Base-by-base conservation (phyloP, 257 asterid species). In the Gynochthodes officinalis region DNA sequence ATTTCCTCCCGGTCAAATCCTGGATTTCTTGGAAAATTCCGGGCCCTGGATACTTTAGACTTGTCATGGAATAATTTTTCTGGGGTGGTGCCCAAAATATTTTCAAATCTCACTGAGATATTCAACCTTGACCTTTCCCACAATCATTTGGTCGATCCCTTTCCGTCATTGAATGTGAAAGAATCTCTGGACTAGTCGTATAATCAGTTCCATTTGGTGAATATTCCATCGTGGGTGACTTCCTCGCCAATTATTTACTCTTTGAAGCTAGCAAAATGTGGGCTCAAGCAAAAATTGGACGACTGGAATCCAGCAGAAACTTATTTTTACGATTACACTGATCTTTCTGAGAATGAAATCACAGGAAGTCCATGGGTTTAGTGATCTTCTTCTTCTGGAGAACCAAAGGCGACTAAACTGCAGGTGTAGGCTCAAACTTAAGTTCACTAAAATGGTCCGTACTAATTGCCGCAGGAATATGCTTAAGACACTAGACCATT, bases 241-340 rank as follows among this genome's bases (percentile, higher is more conserved):
- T 35, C 84, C 0, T 94, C 98, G 15, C 77, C 89, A 3, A 87
- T 89, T 33, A 86, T 94, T n/a, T 91, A 81, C 87, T 88, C 96
- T n/a, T 39, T 94, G 80, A 94, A 86, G 85, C 77, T 94, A 35
- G 98, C 91, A 3, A 89, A 81, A 78, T 94, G 98, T 59, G 98
- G 97, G 37, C 78, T 94, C 72, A 88, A 88, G 87, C 76, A 89
- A 35, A 91, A 82, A 18, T 28, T 94, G 69, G 96, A 94, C 3
- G 80, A 85, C 21, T 94, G 94, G 88, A 87, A 85, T n/a, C 98
- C 98, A 1, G 53, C 68, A 2, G 73, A 89, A 75, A 89, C 95
- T 7, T 86, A 88, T 40, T 94, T 81, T 55, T 91, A 94, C 53
- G 96, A 89, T 64, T 93, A 84, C 80, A 91, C 91, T 68, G 98